phyloP scores from a whole-genome alignment of 2,329 filamentous ascomycete genomes.

The Microthyrium microscopicum region DNA sequence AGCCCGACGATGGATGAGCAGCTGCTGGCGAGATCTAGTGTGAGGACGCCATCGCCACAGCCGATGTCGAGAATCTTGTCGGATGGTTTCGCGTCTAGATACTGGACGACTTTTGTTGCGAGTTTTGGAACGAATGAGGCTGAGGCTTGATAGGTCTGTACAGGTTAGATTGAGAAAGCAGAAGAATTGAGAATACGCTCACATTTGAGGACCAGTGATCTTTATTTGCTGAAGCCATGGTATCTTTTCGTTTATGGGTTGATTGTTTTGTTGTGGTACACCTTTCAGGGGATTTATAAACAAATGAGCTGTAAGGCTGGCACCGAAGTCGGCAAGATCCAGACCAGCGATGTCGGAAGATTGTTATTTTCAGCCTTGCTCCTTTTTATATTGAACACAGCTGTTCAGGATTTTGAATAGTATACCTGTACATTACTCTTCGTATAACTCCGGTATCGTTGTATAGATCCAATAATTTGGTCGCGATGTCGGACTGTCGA shows the following conservation, averaged over 20 bases:
- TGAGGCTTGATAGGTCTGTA: conserved; percentile 18
- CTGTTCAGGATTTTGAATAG: no score
- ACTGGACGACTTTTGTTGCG: conserved; percentile 20
- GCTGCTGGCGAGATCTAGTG: conserved; percentile 19
- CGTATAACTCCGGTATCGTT: not conserved
- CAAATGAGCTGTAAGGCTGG: no score
- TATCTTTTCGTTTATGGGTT: not conserved
- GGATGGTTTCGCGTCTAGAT: conserved; percentile 18
- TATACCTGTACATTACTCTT: not conserved
- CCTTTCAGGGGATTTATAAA: no score
- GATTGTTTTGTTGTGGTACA: not conserved
- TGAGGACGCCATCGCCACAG: conserved; percentile 24
- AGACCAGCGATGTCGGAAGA: no score
- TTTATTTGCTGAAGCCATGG: conserved; percentile 3
- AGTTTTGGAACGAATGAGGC: conserved; percentile 26
- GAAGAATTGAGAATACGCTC: not conserved
- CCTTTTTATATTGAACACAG: no score
- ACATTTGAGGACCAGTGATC: conserved; percentile 3
- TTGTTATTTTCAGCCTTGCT: no score
- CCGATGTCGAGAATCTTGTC: conserved; percentile 25
- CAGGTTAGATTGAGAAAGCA: not conserved
- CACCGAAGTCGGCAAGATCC: no score
- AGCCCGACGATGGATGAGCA: conserved; percentile 20
- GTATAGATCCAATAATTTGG: not conserved
- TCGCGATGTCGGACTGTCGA: not conserved